These are phyloP conservation scores for Hirschioporus abietinus DNA, from an alignment of 768 basidiomycete genomes.

Conservation along the genomic window DNA sequence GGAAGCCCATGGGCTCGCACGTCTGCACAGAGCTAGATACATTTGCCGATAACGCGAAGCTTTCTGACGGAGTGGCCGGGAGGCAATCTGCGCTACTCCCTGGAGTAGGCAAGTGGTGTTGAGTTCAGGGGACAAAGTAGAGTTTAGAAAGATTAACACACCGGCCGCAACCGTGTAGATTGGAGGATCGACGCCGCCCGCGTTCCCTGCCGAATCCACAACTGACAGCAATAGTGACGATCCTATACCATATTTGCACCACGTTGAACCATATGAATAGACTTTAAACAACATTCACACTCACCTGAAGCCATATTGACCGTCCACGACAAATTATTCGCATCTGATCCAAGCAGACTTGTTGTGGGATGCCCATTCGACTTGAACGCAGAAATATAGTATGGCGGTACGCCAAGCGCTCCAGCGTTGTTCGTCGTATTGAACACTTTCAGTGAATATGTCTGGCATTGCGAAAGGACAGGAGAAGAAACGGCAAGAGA, in stretches of 20 bases:
- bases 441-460: not conserved
- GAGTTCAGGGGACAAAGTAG: not conserved
- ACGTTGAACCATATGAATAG: not conserved
- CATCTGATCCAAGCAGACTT: not conserved
- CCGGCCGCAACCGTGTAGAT: constrained; percentile 30
- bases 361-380: not conserved
- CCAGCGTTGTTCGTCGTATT: not conserved
- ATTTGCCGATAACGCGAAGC: not conserved
- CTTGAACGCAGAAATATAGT: not conserved
- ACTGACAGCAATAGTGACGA: constrained; percentile 39
- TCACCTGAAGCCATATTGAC: not conserved
- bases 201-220: constrained; percentile 37
- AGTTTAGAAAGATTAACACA: constrained; percentile 17
- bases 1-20: not conserved
- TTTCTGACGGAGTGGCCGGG: not conserved
- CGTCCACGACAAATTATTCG: not conserved
- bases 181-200: constrained; percentile 33
- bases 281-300: not conserved
- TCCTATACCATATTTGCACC: constrained; percentile 23
- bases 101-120: not conserved
- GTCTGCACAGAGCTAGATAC: not conserved
- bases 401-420: constrained; percentile 5
- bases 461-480: not conserved
- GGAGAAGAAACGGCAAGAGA: not conserved
- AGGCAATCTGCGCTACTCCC: not conserved